Base-by-base conservation (phyloP, 1,139 yeast species). In the Geotrichum carabidarum region DNA sequence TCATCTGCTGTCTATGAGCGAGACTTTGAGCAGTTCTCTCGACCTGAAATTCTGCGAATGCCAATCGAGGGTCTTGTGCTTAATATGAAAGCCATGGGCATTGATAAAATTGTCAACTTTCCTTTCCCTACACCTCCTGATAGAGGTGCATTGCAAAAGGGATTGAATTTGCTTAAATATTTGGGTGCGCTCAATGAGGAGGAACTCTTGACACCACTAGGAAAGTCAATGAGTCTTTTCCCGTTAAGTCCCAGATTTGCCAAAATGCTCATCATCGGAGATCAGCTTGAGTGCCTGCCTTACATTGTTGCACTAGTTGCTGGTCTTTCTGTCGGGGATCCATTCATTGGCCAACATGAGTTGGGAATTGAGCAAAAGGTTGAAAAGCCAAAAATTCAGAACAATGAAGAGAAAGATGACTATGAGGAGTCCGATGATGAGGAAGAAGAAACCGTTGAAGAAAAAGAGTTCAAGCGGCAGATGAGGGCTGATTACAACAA, bases 71-170 rank as follows among this genome's bases (percentile, higher is more conserved):
- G 96, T 65, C 86, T 93, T 18, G 95, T 93, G 0, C 74, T 94
- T 61, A 87, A 86, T 50, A 93, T 94, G 99, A 94, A 93, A 70
- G 81, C 93, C 59, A 93, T 94, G 96, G 97, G 97, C 1, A 91
- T 94, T 58, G 94, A 88, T 68, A 86, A 86, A 52, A 85, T 94
- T 48, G 74, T 82, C 31, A 93, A 93, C 65, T 94, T 94, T 75
- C 99, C 99, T 45, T 94, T 93, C 72, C 99, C 99, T 2, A 91
- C 98, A 0, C 88, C 96, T 1, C 98, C 99, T 0, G 88, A 85
- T 50, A 72, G 84, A 57, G 51, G 56, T 0, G 75, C 86, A 15
- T 73, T 94, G 46, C 68, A 70, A 4, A 80, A 78, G 57, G 95
- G 97, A 0, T 84, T 89, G 60, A 78, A 77, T 57, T 67, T 90